These are phyloP conservation scores for Daldinia loculata DNA, from an alignment of 495 filamentous ascomycete species.

Conservation along the genomic window DNA sequence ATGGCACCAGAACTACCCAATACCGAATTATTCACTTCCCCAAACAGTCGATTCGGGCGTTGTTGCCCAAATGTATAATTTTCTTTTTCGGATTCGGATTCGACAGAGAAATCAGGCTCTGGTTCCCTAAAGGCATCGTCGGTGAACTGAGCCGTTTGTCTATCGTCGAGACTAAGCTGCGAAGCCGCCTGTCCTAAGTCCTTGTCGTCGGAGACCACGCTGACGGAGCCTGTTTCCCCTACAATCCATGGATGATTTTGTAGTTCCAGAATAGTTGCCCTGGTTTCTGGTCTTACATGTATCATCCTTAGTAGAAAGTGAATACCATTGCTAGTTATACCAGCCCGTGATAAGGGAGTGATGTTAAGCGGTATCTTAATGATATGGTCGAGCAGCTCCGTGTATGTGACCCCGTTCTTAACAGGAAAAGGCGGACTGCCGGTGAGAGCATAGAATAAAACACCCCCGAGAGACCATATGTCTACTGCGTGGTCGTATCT, in stretches of 20 bases:
- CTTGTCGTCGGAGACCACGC: constrained; percentile 61
- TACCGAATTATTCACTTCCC: constrained; percentile 78
- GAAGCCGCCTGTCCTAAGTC: constrained; percentile 67
- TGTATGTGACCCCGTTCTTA: constrained; percentile 59
- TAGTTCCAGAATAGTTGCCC: constrained; percentile 71
- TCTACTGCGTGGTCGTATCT: constrained; percentile 90
- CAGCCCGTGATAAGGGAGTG: constrained; percentile 60
- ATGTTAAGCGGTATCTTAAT: constrained; percentile 76
- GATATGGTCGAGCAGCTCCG: constrained; percentile 79
- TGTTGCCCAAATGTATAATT: constrained; percentile 51
- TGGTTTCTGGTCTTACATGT: constrained; percentile 70
- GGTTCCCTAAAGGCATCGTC: constrained; percentile 27
- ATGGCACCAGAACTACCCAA: constrained; percentile 67
- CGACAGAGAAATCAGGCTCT: constrained; percentile 36
- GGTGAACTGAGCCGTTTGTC: constrained; percentile 13
- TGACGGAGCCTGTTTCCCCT: constrained; percentile 51
- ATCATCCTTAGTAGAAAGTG: constrained; percentile 82
- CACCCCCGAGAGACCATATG: constrained; percentile 92
- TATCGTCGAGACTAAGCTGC: constrained; percentile 70
- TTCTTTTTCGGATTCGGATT: constrained; percentile 53
- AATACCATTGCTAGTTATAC: constrained; percentile 70
- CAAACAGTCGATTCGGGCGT: constrained; percentile 71
- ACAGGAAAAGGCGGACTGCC: constrained; percentile 81
- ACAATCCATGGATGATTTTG: constrained; percentile 74
- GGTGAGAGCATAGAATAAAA: constrained; percentile 82